These are phyloP conservation scores for Elongisporangium anandrum DNA, from an alignment of 352 stramenopile species.

Conservation along the genomic window DNA sequence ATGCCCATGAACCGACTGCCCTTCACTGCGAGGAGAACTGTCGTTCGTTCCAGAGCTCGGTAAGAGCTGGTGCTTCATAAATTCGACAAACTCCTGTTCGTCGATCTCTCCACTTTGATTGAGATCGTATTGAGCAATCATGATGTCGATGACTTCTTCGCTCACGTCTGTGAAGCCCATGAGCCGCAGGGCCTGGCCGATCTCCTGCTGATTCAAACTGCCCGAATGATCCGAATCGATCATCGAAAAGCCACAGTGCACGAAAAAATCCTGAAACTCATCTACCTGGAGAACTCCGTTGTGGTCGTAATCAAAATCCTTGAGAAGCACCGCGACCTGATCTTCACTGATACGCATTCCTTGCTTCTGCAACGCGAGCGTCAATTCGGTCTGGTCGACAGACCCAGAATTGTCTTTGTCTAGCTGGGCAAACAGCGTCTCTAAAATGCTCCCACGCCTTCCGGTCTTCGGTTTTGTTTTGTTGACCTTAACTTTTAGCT, in stretches of 20 bases:
- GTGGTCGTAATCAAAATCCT: constrained; percentile 53
- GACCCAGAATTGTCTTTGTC: constrained; percentile 43
- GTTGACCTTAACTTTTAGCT: not conserved
- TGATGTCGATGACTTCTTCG: constrained; percentile 31
- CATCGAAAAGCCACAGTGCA: constrained; percentile 51
- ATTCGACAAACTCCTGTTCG: constrained; percentile 66
- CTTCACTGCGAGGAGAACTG: not conserved
- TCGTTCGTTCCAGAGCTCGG: not conserved
- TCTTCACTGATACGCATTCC: constrained; percentile 33
- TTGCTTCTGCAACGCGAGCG: constrained; percentile 23
- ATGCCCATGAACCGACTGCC: not conserved
- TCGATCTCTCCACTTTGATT: constrained; percentile 73
- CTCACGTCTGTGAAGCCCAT: constrained; percentile 39
- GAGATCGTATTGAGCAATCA: constrained; percentile 64
- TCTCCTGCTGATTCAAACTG: constrained; percentile 38
- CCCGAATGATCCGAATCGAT: constrained; percentile 57
- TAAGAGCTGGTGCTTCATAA: constrained; percentile 57
- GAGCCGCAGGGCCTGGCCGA: constrained; percentile 43
- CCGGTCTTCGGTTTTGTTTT: constrained; percentile 4
- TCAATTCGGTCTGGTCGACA: constrained; percentile 37
- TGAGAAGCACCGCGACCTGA: constrained; percentile 22
- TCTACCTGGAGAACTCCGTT: constrained; percentile 33
- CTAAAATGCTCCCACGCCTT: constrained; percentile 4
- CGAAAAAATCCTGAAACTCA: constrained; percentile 56
- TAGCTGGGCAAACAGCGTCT: constrained; percentile 37